Evolutionary conservation across 768 basidiomycete genomes (phyloP).

Genomic region (Macrolepiota albuminosa): DNA sequence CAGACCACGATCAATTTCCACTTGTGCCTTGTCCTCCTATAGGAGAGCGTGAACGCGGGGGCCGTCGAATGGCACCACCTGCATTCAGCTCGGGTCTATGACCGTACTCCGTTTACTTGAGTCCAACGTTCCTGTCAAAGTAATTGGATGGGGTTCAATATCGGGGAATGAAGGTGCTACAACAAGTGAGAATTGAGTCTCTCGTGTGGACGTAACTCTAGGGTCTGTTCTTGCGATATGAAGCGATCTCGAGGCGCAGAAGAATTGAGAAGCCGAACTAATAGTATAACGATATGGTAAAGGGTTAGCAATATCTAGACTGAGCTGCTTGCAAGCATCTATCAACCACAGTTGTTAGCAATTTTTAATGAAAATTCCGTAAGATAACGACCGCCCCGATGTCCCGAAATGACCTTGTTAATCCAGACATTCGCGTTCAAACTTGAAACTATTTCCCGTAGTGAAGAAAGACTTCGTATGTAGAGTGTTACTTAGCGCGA

Average conservation of each 20-base stretch:
- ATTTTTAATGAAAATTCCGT: background rate
- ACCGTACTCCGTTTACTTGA: background rate
- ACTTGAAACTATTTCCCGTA: background rate
- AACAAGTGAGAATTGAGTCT: background rate
- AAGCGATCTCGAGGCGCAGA: conserved; percentile 1
- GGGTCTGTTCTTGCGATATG: background rate
- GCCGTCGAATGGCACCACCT: background rate
- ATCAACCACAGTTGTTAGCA: background rate
- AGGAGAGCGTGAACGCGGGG: background rate
- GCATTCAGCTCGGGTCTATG: background rate
- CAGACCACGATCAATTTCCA: background rate
- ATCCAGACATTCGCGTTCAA: background rate
- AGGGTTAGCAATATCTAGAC: background rate
- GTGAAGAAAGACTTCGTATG: background rate
- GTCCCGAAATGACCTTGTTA: background rate
- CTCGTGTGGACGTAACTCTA: background rate
- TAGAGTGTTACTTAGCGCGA: background rate
- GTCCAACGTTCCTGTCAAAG: background rate
- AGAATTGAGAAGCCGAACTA: background rate
- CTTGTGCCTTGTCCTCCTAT: background rate
- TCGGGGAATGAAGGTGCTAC: conserved; percentile 1
- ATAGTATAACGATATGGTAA: background rate
- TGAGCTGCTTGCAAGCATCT: background rate
- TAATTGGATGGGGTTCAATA: background rate
- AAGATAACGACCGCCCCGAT: background rate